A percentile compares a stretch with the other conserved stretches of the same genome.
phyloP scores from a whole-genome alignment of 257 asterid genomes.

The Salvia splendens region DNA sequence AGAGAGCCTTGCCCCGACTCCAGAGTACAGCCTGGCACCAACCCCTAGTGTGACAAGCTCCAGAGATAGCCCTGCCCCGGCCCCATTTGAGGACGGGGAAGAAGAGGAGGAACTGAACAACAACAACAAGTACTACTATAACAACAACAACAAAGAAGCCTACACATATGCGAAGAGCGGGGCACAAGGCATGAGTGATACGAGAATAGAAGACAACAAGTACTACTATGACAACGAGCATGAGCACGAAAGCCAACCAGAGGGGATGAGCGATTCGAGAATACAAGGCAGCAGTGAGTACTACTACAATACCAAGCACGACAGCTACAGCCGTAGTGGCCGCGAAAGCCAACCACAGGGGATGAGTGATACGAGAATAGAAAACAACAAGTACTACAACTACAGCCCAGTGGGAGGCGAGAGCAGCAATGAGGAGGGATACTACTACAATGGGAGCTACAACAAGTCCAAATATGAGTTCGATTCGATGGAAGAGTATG shows the following conservation, averaged over 20 bases:
- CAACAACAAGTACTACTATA: conserved; percentile 20
- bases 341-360: conserved; percentile 41
- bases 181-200: conserved; percentile 33
- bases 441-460: conserved; percentile 29
- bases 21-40: neutral
- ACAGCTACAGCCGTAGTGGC: conserved; percentile 29
- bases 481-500: conserved; percentile 65
- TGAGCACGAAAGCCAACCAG: no score
- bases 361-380: no score
- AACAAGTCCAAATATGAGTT: conserved; percentile 52
- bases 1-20: conserved; percentile 30
- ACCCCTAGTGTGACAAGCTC: no score
- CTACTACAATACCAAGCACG: conserved; percentile 26
- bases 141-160: conserved; percentile 31
- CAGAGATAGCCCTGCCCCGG: conserved; percentile 27
- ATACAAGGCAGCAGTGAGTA: conserved; percentile 43
- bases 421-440: conserved; percentile 35
- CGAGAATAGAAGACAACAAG: conserved; percentile 1
- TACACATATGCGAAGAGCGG: conserved; percentile 15
- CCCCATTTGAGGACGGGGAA: conserved; percentile 37
- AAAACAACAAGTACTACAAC: conserved; percentile 36
- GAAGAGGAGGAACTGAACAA: conserved; percentile 33
- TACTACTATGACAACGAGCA: conserved; percentile 18
- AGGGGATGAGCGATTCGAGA: conserved; percentile 67
- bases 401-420: conserved; percentile 24